Evolutionary conservation across 306 rosid species (phyloP), one percentile per base, ranked within the genome.

Genomic region (Prunus mira): DNA sequence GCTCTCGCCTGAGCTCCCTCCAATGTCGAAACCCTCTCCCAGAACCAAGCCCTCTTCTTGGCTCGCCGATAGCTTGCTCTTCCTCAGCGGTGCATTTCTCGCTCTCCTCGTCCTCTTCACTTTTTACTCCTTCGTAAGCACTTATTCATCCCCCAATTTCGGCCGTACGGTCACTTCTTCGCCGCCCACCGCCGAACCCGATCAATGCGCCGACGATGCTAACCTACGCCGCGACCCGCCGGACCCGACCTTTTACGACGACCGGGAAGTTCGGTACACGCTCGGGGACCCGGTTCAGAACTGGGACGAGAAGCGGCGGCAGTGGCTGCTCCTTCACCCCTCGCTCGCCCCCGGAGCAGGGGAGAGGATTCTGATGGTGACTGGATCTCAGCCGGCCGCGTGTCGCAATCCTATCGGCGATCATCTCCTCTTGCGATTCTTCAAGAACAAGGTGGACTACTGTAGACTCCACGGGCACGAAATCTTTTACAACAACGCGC

Each of bases 391-490:
- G 80, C 91, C 96, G 24, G 12, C 69, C 9, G 79, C 93, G 58
- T 94, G 98, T 57, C 64, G 67, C 75, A 92, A 92, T 47, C 93
- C 92, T 0, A 83, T 87, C 63, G 98, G 98, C 30, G 95, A 94
- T 27, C 91, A 92, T 47, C n/a, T 90, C 0, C 84, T 95, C 0
- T 60, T 90, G 5, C 63, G 96, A 38, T 87, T 85, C 75, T 89
- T 89, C 83, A 95, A 89, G 79, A 95, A 95, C 88, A 95, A 95
- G 72, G 97, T 92, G 0, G 97, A 95, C 55, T 92, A 95, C 80
- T 83, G 90, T 11, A 81, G 97, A 25, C 41, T 89, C 57, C 98
- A 92, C 79, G 97, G 97, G 3, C 74, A 80, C 73, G 92, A 90
- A 41, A 75, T 92, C 34, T 88, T 89, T 73, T 95, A 92, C 86